A percentile compares a stretch with the other conserved stretches of the same genome.
Evolutionary conservation across 2,329 filamentous ascomycete species (phyloP).

Genomic region (Curvularia sp.): DNA sequence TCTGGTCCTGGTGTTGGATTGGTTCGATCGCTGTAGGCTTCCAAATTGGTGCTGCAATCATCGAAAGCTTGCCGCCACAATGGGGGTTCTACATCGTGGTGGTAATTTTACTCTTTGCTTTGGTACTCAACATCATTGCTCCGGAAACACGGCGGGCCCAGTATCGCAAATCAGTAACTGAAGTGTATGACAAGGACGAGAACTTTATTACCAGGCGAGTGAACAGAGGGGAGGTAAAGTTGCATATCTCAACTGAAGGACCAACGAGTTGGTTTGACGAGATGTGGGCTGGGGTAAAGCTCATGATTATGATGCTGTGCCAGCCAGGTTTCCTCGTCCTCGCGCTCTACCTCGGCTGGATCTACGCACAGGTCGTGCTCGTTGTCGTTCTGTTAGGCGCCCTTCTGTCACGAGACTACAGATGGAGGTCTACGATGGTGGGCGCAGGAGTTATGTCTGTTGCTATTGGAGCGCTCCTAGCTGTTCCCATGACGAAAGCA

Average conservation of each 20-base stretch:
- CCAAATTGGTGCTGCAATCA: constrained; percentile 72
- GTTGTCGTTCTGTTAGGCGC: constrained; percentile 74
- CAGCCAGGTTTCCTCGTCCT: constrained; percentile 77
- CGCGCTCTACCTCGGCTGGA: constrained; percentile 77
- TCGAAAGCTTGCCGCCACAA: constrained; percentile 66
- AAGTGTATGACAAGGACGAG: constrained; percentile 59
- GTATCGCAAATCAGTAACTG: constrained; percentile 71
- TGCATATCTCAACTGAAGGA: constrained; percentile 74
- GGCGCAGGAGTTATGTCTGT: constrained; percentile 71
- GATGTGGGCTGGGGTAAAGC: constrained; percentile 70
- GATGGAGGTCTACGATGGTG: constrained; percentile 67
- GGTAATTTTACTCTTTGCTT: constrained; percentile 67
- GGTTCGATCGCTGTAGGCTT: constrained; percentile 76
- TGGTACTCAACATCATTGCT: constrained; percentile 73
- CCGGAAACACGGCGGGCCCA: constrained; percentile 75
- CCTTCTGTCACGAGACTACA: constrained; percentile 72
- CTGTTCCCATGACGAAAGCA: constrained; percentile 76
- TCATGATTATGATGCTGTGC: constrained; percentile 73
- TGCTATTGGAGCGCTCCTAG: constrained; percentile 71
- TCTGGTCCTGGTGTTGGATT: constrained; percentile 74
- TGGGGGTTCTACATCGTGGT: constrained; percentile 81
- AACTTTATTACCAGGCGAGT: constrained; percentile 61
- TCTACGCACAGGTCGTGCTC: constrained; percentile 77
- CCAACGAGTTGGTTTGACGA: constrained; percentile 81
- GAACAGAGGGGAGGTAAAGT: constrained; percentile 75